A percentile compares a stretch with the other conserved stretches of the same genome.
These are phyloP conservation scores for Floccularia luteovirens DNA, from an alignment of 768 basidiomycete species.

Conservation along the genomic window DNA sequence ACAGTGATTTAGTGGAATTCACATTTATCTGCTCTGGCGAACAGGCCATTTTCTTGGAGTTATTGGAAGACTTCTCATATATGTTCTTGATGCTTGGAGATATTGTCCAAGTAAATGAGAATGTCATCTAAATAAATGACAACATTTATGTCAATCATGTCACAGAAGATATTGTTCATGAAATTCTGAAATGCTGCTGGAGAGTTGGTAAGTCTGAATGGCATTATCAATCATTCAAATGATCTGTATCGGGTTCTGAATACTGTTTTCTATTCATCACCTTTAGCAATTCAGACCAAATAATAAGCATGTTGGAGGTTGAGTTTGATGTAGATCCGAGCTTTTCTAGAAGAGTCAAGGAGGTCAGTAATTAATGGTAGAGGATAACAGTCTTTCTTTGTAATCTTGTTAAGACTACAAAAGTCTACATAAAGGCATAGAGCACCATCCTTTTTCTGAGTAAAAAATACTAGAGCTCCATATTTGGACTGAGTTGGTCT, in stretches of 20 bases:
- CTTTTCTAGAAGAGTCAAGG: constrained; percentile 16
- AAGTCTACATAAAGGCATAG: constrained; percentile 2
- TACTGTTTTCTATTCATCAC: constrained; percentile 31
- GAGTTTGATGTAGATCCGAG: too few relatives aligned
- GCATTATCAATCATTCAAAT: too few relatives aligned
- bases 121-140: too few relatives aligned
- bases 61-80: too few relatives aligned
- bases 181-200: constrained; percentile 29
- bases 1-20: constrained; percentile 18
- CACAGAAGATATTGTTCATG: too few relatives aligned
- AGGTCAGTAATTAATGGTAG: constrained; percentile 22
- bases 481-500: not conserved
- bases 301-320: constrained; percentile 23
- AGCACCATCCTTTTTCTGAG: not conserved
- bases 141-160: too few relatives aligned
- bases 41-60: constrained; percentile 19
- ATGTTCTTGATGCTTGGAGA: not conserved
- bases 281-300: too few relatives aligned
- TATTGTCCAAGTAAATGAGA: constrained; percentile 18
- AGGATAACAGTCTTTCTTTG: constrained; percentile 18
- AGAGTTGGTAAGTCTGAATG: too few relatives aligned
- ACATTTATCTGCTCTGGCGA: constrained; percentile 23
- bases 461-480: too few relatives aligned
- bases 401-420: constrained; percentile 9
- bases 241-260: constrained; percentile 29